Evolutionary conservation across 2,329 filamentous ascomycete genomes (phyloP).

Genomic region (Ceratocystiopsis sp.): DNA sequence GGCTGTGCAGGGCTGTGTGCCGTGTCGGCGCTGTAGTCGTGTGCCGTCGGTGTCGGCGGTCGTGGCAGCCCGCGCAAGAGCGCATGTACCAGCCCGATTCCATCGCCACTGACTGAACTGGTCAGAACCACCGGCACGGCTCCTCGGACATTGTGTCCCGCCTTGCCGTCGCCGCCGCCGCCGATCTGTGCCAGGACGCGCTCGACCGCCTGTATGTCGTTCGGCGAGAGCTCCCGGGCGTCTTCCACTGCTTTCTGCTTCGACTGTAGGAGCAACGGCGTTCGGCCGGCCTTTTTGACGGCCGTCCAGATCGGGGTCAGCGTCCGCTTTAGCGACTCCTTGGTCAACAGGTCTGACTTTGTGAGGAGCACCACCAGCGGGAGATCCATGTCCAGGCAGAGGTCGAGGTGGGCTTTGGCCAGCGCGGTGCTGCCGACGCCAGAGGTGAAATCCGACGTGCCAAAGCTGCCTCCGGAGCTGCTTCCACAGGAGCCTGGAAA

Average conservation of each 20-base stretch:
- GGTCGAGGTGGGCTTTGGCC: conserved; percentile 61
- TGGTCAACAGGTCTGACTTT: conserved; percentile 66
- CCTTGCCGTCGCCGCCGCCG: conserved; percentile 20
- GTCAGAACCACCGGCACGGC: conserved; percentile 75
- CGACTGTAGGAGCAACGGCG: conserved; percentile 54
- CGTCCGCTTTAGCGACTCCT: conserved; percentile 48
- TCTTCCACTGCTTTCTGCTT: conserved; percentile 26
- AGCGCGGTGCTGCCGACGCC: conserved; percentile 30
- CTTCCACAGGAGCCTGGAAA: no score
- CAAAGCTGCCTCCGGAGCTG: no score
- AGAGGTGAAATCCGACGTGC: neutral
- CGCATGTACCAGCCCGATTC: conserved; percentile 67
- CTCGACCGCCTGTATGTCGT: conserved; percentile 41
- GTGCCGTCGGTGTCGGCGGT: conserved; percentile 34
- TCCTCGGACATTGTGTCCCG: conserved; percentile 16
- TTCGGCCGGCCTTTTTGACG: conserved; percentile 58
- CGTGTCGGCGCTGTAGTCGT: conserved; percentile 33
- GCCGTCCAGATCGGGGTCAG: conserved; percentile 58
- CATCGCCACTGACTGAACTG: conserved; percentile 69
- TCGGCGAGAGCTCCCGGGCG: conserved; percentile 36
- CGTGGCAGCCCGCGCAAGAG: conserved; percentile 62
- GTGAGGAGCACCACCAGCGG: conserved; percentile 74
- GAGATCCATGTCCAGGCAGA: conserved; percentile 66
- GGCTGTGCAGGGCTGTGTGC: conserved; percentile 42
- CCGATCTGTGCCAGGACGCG: conserved; percentile 34